Conservation (phyloP, 192 early-diverging fungal species). For the Umbelopsis sp. region DNA sequence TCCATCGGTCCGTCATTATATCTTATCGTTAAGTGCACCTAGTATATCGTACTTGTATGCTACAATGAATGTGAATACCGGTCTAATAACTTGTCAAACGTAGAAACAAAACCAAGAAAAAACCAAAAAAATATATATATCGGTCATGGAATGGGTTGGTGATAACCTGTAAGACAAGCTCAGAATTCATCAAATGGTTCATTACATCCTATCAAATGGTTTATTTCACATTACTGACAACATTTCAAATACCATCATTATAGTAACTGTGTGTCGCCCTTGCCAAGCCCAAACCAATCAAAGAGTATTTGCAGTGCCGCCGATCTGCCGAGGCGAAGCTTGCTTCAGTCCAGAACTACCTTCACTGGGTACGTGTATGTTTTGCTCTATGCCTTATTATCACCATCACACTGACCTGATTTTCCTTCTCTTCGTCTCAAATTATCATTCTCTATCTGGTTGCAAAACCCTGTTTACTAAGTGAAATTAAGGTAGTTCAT, state of each 20-base stretch:
- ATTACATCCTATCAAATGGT: too few species aligned
- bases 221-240: background rate
- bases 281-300: background rate
- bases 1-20: background rate
- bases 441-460: background rate
- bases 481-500: slow-evolving; percentile 55
- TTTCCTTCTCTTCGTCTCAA: slow-evolving; percentile 1
- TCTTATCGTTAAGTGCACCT: background rate
- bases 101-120: background rate
- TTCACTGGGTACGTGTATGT: slow-evolving; percentile 3
- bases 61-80: slow-evolving; percentile 5
- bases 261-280: slow-evolving; percentile 4
- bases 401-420: too few species aligned
- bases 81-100: background rate
- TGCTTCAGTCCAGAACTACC: background rate
- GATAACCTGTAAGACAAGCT: slow-evolving; percentile 9
- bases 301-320: background rate
- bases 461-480: slow-evolving; percentile 36
- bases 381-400: background rate
- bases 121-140: background rate
- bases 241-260: background rate
- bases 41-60: background rate
- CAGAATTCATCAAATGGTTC: background rate
- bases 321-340: background rate
- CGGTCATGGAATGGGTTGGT: background rate